Conservation (phyloP, 2,329 filamentous ascomycete genomes). For the Ascochyta clinopodiicola region DNA sequence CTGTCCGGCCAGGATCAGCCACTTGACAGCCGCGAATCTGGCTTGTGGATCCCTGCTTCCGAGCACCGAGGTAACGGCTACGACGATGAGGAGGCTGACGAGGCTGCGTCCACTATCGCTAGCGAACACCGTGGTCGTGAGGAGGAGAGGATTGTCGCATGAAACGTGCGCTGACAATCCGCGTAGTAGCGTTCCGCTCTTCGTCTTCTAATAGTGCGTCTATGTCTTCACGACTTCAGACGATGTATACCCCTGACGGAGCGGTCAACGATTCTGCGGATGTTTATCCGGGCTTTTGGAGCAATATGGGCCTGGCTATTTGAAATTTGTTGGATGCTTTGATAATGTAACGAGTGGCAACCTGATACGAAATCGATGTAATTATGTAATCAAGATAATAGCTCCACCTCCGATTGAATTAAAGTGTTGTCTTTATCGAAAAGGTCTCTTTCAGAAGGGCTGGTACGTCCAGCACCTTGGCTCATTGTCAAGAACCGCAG, state of each 20-base stretch:
- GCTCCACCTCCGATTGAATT: neutral
- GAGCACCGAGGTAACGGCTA: conserved; percentile 69
- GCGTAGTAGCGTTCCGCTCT: conserved; percentile 26
- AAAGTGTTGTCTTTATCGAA: no score
- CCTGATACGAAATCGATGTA: conserved; percentile 1
- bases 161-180: conserved; percentile 27
- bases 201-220: conserved; percentile 33
- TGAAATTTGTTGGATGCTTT: conserved; percentile 6
- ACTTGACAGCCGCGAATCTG: conserved; percentile 74
- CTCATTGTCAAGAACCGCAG: no score
- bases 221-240: conserved; percentile 27
- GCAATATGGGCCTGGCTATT: conserved; percentile 10
- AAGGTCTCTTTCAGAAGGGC: no score
- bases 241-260: conserved; percentile 46
- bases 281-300: neutral
- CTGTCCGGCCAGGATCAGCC: conserved; percentile 82
- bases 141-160: conserved; percentile 53
- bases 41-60: conserved; percentile 79
- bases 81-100: conserved; percentile 70
- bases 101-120: conserved; percentile 52
- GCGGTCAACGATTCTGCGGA: conserved; percentile 19
- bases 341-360: conserved; percentile 11
- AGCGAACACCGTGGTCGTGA: conserved; percentile 56
- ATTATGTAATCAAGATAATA: conserved; percentile 5
- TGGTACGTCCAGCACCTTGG: no score